Evolutionary conservation across 192 early-diverging fungal species (phyloP), one percentile per base, ranked within the genome.

Genomic region (Ambispora gerdemannii): DNA sequence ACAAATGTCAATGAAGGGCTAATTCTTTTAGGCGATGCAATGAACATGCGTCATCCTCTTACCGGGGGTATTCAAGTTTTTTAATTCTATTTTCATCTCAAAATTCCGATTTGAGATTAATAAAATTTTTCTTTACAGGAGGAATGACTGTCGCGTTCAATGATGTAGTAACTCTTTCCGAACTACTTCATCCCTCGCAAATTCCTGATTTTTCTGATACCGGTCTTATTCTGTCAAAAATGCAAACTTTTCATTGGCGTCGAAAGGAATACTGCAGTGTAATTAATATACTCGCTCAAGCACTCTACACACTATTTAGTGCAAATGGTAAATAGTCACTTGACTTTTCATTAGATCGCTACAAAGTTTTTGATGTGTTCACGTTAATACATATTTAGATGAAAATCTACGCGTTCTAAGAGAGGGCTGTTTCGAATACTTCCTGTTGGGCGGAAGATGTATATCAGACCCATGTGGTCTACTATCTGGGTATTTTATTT

Each of bases 91-190:
- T 15, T 13, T 59, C n/a, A 59, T 15, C 8, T n/a, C 56, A 58
- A 10, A 31, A 8, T 58, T 25, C 7, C n/a, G n/a, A n/a, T 10
- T 10, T 58, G 19, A 31, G 19, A 58, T 11, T 28, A 6, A 19
- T 43, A 6, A 15, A 15, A 43, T 43, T 43, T 43, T 15, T 43
- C 30, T 49, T 53, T 30, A 19, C 28, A 77, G 84, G 92, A 63
- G 97, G 97, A 25, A 99, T 99, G 97, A 97, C 97, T 0, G 90
- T 99, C 0, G 97, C 88, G 0, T 83, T 97, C 43, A 94, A 91
- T 83, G 97, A 99, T 76, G 90, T 93, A 3, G 90, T 94, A 0
- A 82, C 87, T 31, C 55, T 97, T 30, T 62, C 81, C 8, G 81
- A 92, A 3, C 72, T 90, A n/a, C 76, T 93, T 50, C 62, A 71